Conservation (phyloP, 192 early-diverging fungal genomes). For the Mycoemilia scoparia region DNA sequence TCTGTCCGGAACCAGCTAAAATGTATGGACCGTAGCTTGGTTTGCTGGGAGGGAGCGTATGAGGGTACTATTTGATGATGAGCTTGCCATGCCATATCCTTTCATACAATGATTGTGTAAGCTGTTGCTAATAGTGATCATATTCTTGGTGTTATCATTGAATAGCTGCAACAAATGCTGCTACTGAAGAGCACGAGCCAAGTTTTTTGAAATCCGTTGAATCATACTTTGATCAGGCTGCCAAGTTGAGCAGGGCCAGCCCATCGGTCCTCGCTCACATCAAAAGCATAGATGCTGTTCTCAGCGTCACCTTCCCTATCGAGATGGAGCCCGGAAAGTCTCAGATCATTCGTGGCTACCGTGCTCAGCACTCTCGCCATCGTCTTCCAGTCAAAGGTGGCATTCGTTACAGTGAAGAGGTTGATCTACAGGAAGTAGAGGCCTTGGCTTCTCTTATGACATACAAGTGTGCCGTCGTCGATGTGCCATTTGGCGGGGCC, state of each 20-base stretch:
- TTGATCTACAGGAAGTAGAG: conserved; percentile 66
- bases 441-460: conserved; percentile 72
- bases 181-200: conserved; percentile 47
- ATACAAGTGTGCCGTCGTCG: conserved; percentile 70
- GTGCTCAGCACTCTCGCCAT: conserved; percentile 71
- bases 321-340: conserved; percentile 43
- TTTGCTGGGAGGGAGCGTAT: too few relatives aligned
- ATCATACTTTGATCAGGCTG: conserved; percentile 53
- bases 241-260: conserved; percentile 39
- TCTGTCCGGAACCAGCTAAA: too few relatives aligned
- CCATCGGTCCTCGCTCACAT: conserved; percentile 43
- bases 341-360: conserved; percentile 57
- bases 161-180: conserved; percentile 31
- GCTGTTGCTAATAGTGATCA: too few relatives aligned
- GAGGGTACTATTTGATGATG: too few relatives aligned
- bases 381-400: conserved; percentile 64
- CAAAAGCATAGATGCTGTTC: conserved; percentile 48
- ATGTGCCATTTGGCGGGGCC: conserved; percentile 64
- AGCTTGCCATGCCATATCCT: too few relatives aligned
- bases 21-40: too few relatives aligned
- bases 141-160: too few relatives aligned
- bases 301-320: conserved; percentile 61
- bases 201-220: conserved; percentile 53
- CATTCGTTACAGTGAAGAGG: conserved; percentile 59
- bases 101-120: too few relatives aligned